Evolutionary conservation across 1,284 basidiomycete genomes (phyloP), one percentile per base, ranked within the genome.

Genomic region (Thecaphora frezii): DNA sequence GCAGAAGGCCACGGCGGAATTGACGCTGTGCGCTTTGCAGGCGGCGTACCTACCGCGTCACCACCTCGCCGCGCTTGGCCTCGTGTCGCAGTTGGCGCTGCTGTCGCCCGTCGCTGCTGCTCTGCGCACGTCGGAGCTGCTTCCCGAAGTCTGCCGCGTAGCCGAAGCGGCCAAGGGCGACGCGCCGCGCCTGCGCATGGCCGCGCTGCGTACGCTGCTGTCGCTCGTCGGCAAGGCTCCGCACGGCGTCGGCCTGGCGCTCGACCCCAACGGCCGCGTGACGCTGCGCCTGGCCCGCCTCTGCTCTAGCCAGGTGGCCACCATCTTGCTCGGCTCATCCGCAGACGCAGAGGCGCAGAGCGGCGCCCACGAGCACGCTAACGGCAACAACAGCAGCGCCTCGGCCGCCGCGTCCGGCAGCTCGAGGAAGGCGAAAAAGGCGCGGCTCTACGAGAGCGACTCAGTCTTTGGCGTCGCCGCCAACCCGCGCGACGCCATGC

Each of bases 361-460:
- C 21, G 40, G 21, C 40, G 40, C 16, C 16, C 12, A 24, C n/a
- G 23, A 41, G 19, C 14, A 14, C 12, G 23, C 7, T 19, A 2
- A 33, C 40, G 23, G 33, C 48, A 22, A 12, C 40, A 22, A 21
- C 21, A 4, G 5, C 40, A 41, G 22, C 40, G 37, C 45, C 1
- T 41, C 25, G 14, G 44, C 12, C 12, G 26, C 13, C 13, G n/a
- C 36, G 33, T 28, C 22, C 12, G 23, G 8, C 14, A 16, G 28
- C 23, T 16, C 44, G 18, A 36, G 62, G 18, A 51, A 48, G 12
- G 25, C 58, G 2, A 72, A 72, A 39, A 66, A 65, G 25, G 52
- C 65, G 3, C 61, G 63, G 19, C 46, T 65, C 1, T 73, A 69
- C 48, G 71, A 73, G 25, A 71, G 68, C 8, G 71, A 73, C 25